A percentile compares a stretch with the other conserved stretches of the same genome.
Evolutionary conservation across 129 eudicot species (phyloP).

Genomic region (Deinandra increscens): DNA sequence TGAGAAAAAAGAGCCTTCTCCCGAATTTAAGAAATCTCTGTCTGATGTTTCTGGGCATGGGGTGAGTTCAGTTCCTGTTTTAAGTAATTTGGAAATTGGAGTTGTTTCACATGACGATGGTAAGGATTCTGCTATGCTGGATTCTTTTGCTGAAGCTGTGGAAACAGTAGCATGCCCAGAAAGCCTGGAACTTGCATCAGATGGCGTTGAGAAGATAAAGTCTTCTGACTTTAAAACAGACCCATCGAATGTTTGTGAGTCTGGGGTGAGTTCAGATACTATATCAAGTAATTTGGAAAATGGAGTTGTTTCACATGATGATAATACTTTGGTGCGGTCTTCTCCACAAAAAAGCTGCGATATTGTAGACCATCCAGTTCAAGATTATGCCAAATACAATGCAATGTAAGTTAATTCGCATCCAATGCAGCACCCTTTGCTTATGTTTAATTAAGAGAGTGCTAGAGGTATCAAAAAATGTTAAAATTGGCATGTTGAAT

Average conservation of each 20-base stretch:
- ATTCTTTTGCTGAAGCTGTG: constrained; percentile 19
- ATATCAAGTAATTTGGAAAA: constrained; percentile 28
- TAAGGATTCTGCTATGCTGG: constrained; percentile 20
- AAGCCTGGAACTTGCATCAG: constrained; percentile 29
- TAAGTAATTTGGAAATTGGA: constrained; percentile 29
- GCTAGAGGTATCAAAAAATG: not conserved
- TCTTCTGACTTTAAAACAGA: constrained; percentile 32
- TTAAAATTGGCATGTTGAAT: not conserved
- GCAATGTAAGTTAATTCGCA: constrained; percentile 46
- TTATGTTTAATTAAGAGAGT: constrained; percentile 3
- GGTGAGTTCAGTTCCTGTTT: constrained; percentile 29
- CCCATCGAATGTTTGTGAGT: constrained; percentile 21
- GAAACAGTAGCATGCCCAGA: constrained; percentile 22
- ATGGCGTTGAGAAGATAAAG: constrained; percentile 23
- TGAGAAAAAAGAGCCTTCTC: constrained; percentile 22
- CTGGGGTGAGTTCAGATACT: constrained; percentile 30
- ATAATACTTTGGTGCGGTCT: constrained; percentile 22
- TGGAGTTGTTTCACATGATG: constrained; percentile 28
- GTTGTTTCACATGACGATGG: constrained; percentile 26
- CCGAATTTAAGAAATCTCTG: constrained; percentile 32
- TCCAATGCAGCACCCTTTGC: not conserved
- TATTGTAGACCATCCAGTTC: constrained; percentile 25
- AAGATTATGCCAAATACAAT: constrained; percentile 32
- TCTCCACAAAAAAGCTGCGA: constrained; percentile 35
- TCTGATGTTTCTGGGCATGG: constrained; percentile 20